Evolutionary conservation across 345 rosid genomes (phyloP), one percentile per base, ranked within the genome.

Genomic region (Hirschfeldia incana): DNA sequence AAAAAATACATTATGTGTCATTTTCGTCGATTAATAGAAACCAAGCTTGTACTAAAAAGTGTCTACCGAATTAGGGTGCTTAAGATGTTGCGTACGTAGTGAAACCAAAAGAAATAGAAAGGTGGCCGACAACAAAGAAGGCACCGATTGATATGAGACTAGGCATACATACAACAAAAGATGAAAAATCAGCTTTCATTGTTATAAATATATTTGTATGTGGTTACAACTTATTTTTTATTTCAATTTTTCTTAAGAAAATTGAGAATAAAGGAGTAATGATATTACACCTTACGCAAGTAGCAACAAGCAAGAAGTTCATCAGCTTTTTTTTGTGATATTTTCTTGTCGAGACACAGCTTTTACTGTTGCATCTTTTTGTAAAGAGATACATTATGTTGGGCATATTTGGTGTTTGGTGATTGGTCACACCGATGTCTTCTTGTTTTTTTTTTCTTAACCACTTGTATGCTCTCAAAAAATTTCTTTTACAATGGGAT

Each of bases 111-210:
- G 15, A 60, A 67, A 17, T 53, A 68, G 17, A 49, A 67, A 74
- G 67, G 63, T 80, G 79, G 83, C 83, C 79, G 83, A 80, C 83
- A 80, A 75, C 8, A 80, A 74, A 68, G 65, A 74, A 69, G 49
- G 78, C 83, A 80, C 83, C 72, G 65, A 80, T 74, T 69, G 33
- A 51, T n/a, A 74, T 70, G 83, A 74, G 62, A n/a, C 57, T 75
- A 69, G 75, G 79, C 83, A 69, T 80, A 8, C 37, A 34, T 34
- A 80, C 62, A 69, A 12, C 68, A 63, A 74, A 80, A 80, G 75
- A 64, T 64, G 67, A n/a, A 37, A 69, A 70, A 69, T 65, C 33
- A 69, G 39, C 67, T 80, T 74, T 75, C 72, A 53, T 69, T 28
- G 61, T 74, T 64, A 67, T 64, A 55, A 74, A 75, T 69, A 29